Conservation (phyloP, 2,329 filamentous ascomycete genomes). For the Fusarium sp. region DNA sequence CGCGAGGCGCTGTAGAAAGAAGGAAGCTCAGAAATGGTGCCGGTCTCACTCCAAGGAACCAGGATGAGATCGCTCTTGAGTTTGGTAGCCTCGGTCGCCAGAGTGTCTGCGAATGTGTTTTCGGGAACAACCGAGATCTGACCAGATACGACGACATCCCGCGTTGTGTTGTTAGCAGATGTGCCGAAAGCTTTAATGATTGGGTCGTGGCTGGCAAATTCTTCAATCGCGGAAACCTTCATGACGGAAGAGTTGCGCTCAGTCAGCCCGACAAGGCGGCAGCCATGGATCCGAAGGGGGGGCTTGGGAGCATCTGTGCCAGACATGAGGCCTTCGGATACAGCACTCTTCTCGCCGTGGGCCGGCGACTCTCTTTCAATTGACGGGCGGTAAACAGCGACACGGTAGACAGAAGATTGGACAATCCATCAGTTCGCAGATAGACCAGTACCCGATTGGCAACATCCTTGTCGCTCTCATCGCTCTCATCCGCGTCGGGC, state of each 20-base stretch:
- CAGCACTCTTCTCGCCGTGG: neutral
- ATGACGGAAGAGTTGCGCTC: constrained; percentile 95
- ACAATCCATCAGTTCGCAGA: constrained; percentile 40
- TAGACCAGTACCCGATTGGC: constrained; percentile 29
- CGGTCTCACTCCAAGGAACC: constrained; percentile 79
- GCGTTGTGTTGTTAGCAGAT: constrained; percentile 14
- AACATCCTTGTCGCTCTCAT: neutral
- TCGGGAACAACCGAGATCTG: constrained; percentile 84
- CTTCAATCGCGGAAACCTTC: constrained; percentile 86
- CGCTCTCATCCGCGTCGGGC: neutral
- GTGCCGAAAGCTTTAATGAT: constrained; percentile 87
- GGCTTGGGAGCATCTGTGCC: neutral
- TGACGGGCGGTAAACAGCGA: constrained; percentile 9
- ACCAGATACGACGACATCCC: constrained; percentile 77
- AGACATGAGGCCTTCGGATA: neutral
- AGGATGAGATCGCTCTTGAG: constrained; percentile 79
- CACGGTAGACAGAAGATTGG: constrained; percentile 37
- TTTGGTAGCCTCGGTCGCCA: constrained; percentile 77
- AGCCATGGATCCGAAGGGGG: constrained; percentile 67
- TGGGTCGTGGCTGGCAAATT: constrained; percentile 78
- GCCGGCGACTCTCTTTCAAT: neutral
- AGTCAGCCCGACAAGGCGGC: constrained; percentile 87
- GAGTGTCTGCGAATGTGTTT: constrained; percentile 79
- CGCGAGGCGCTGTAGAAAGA: constrained; percentile 26
- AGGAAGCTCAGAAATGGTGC: constrained; percentile 21